A percentile compares a stretch with the other conserved stretches of the same genome.
phyloP scores from a whole-genome alignment of 805 yeast species.

The Cyberlindnera veronae region DNA sequence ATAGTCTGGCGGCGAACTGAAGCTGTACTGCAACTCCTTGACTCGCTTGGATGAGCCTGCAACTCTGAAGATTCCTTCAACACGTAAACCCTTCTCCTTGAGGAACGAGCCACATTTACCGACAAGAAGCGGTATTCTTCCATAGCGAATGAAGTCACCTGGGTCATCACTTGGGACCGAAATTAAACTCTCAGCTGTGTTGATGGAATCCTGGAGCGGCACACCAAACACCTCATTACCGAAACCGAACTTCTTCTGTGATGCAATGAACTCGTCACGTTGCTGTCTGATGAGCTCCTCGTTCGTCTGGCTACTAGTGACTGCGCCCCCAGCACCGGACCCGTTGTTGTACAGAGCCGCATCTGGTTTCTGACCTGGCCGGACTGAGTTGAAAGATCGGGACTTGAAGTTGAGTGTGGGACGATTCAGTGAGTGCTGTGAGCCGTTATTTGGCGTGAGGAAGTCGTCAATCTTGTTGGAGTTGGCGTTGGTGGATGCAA shows the following conservation, averaged over 20 bases:
- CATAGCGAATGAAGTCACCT: conserved; percentile 71
- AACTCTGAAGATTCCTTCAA: conserved; percentile 90
- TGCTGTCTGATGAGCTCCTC: conserved; percentile 30
- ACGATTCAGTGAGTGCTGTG: conserved; percentile 20
- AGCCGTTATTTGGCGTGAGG: conserved; percentile 14
- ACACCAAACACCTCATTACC: conserved; percentile 71
- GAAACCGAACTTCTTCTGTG: conserved; percentile 33
- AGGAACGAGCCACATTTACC: conserved; percentile 90
- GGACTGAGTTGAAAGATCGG: conserved; percentile 30
- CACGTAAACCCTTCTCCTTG: conserved; percentile 70
- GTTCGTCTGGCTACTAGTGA: conserved; percentile 9
- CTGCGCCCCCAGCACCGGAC: conserved; percentile 5
- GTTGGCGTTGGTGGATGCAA: conserved; percentile 8
- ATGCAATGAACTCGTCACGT: conserved; percentile 36
- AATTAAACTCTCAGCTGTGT: conserved; percentile 74
- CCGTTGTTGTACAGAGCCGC: not conserved
- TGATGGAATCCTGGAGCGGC: conserved; percentile 64
- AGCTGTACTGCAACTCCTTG: conserved; percentile 76
- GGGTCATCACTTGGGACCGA: conserved; percentile 54
- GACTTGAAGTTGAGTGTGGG: conserved; percentile 35
- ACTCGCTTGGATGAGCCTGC: conserved; percentile 90
- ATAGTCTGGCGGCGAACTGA: conserved; percentile 84
- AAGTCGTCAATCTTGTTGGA: conserved; percentile 15
- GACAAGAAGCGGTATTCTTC: conserved; percentile 88
- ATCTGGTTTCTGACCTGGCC: conserved; percentile 7